Percentiles rank a stretch among this genome's conserved stretches.
Conservation (phyloP, 192 early-diverging fungal genomes). For the Podila epicladia region DNA sequence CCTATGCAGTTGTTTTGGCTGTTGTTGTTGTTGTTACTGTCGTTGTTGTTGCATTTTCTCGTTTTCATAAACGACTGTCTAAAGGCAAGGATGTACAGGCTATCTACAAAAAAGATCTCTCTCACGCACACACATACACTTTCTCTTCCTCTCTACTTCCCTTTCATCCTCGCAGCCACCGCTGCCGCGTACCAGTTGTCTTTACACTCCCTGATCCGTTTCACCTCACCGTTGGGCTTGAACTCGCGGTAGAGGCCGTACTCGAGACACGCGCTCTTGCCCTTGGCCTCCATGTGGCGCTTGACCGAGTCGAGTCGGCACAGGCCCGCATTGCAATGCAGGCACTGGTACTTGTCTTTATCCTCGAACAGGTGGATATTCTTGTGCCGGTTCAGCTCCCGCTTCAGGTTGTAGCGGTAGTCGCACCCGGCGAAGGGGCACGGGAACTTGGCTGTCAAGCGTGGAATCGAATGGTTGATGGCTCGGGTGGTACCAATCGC, state of each 20-base stretch:
- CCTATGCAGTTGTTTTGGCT: no score
- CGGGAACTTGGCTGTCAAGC: slow-evolving; percentile 13
- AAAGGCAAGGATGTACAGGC: no score
- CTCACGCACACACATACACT: no score
- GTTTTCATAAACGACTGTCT: no score
- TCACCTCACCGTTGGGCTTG: slow-evolving; percentile 17
- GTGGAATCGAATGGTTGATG: background rate
- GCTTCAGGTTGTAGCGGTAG: slow-evolving; percentile 38
- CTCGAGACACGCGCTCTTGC: slow-evolving; percentile 33
- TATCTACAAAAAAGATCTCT: no score
- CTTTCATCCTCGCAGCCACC: background rate
- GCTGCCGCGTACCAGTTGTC: slow-evolving; percentile 33
- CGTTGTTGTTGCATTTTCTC: no score
- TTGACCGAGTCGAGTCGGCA: slow-evolving; percentile 46
- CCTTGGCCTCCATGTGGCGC: slow-evolving; percentile 51
- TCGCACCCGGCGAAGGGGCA: slow-evolving; percentile 25
- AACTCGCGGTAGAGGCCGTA: slow-evolving; percentile 39
- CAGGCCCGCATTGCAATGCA: slow-evolving; percentile 37
- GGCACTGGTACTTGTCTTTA: slow-evolving; percentile 36
- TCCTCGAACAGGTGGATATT: slow-evolving; percentile 43
- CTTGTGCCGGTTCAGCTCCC: slow-evolving; percentile 38
- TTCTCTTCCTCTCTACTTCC: background rate
- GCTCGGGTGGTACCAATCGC: background rate
- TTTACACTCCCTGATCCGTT: slow-evolving; percentile 21
- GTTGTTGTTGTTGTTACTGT: no score